phyloP scores from a whole-genome alignment of 73 alveolate genomes.

The Tetrahymena borealis region DNA sequence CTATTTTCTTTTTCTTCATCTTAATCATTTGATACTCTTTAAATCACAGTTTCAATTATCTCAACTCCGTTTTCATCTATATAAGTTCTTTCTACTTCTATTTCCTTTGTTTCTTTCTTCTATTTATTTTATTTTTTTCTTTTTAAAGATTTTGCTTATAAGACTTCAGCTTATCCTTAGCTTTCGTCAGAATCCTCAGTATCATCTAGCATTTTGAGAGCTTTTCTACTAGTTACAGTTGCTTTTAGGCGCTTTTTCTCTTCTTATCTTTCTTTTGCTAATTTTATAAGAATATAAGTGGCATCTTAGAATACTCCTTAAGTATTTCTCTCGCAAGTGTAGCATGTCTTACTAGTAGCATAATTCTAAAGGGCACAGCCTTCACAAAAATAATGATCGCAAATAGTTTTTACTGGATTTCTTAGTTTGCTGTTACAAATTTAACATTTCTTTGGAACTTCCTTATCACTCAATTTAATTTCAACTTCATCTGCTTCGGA shows the following conservation, averaged over 20 bases:
- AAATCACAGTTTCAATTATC: background rate
- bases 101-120: background rate
- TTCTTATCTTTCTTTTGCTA: conserved; percentile 7
- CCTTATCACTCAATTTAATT: conserved; percentile 38
- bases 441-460: conserved; percentile 47
- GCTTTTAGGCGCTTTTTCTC: background rate
- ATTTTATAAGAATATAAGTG: background rate
- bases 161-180: background rate
- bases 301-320: conserved; percentile 76
- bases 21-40: background rate
- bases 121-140: background rate
- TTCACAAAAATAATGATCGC: conserved; percentile 77
- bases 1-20: background rate
- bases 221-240: background rate
- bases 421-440: conserved; percentile 51
- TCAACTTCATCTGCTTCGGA: conserved; percentile 45
- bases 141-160: background rate
- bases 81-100: background rate
- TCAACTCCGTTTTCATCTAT: background rate
- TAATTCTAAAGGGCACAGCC: conserved; percentile 58
- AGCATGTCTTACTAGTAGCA: conserved; percentile 47
- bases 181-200: background rate
- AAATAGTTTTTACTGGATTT: conserved; percentile 54
- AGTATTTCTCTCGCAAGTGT: conserved; percentile 57
- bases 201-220: background rate